Evolutionary conservation across 83 land plant genomes (phyloP).

Genomic region (Isoetes engelmannii): DNA sequence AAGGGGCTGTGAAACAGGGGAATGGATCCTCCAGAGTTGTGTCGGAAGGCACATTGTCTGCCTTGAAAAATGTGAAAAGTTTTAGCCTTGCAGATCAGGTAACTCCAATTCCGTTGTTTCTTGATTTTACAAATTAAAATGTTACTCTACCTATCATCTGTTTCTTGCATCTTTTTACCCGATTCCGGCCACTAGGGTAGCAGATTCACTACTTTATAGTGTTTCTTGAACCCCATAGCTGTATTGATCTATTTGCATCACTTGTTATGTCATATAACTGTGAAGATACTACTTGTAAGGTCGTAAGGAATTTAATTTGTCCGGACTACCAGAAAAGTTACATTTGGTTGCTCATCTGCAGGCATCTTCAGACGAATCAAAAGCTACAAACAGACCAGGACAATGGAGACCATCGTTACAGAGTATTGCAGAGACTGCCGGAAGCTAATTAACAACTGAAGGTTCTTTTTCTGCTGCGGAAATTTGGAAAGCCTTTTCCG

Average conservation of each 20-base stretch:
- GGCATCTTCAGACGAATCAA: background rate
- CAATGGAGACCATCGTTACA: slow-evolving; percentile 15
- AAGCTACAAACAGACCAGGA: background rate
- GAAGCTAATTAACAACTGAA: too few relatives aligned
- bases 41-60: background rate
- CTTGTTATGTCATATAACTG: background rate
- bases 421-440: slow-evolving; percentile 5
- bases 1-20: background rate
- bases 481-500: too few relatives aligned
- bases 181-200: too few relatives aligned
- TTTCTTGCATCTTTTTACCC: too few relatives aligned
- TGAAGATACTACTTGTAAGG: background rate
- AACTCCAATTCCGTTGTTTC: too few relatives aligned
- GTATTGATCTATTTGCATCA: background rate
- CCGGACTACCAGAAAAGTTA: background rate
- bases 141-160: too few relatives aligned
- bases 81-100: too few relatives aligned
- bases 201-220: background rate
- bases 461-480: too few relatives aligned
- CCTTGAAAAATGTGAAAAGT: too few relatives aligned
- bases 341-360: background rate
- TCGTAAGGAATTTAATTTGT: background rate
- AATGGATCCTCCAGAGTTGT: background rate
- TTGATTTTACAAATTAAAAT: too few relatives aligned
- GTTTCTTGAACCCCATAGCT: background rate